Evolutionary conservation across 352 stramenopile species (phyloP), one percentile per base, ranked within the genome.

Genomic region (Phytopythium aichiense): DNA sequence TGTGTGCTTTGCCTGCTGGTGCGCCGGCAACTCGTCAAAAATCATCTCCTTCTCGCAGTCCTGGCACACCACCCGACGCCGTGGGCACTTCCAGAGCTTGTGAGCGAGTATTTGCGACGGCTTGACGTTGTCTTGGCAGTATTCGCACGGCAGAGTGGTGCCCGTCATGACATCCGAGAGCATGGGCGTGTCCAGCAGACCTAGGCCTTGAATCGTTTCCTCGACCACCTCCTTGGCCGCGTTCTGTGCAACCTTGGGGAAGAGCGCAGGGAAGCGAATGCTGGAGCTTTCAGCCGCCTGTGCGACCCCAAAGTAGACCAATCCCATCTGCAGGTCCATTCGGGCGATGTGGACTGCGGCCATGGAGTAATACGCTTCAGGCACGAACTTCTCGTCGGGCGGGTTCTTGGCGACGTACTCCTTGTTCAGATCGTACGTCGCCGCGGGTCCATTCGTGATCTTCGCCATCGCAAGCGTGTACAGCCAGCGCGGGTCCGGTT

Each of bases 331-430:
- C 57, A 71, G 56, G 53, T 77, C 42, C 31, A 49, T 60, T 28
- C 72, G 54, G 18, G 68, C 65, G 20, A 75, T 64, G 48, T 73
- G 68, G 22, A 77, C 16, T 13, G 67, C 65, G 12, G 64, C 71
- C 50, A 77, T 63, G 0, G 61, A 64, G 60, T 73, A 74, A 22
- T 71, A 75, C 1, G 71, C 71, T 22, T 77, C 71, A 0, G 71
- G 67, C 31, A 77, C 67, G 33, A 69, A 75, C n/a, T 63, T 51
- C n/a, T 75, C 71, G 31, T 77, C 64, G 1, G 67, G 67, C 60
- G 71, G 45, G 40, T 67, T 64, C 2, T 45, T 69, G 7, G 67
- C 54, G 4, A 77, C 61, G 43, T 77, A 77, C 42, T 77, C 64
- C 40, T 67, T 57, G 54, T 63, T 71, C 7, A 75, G 23, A 2